These are phyloP conservation scores for Dactylella cylindrospora DNA, from an alignment of 2,329 filamentous ascomycete genomes.

Conservation along the genomic window DNA sequence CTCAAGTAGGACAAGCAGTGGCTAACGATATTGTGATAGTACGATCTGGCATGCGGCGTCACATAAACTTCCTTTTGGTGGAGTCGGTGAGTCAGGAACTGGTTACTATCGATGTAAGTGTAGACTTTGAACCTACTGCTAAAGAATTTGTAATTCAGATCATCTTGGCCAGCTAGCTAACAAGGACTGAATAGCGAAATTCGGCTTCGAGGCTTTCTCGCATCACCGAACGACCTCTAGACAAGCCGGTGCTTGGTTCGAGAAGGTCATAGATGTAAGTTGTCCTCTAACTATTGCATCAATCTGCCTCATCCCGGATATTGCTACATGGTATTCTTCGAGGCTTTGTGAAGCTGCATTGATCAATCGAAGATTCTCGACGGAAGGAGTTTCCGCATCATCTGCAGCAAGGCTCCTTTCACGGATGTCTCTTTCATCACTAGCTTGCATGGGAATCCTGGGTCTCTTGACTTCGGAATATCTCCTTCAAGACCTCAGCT, in stretches of 20 bases:
- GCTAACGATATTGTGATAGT: constrained; percentile 9
- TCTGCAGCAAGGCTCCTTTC: no score
- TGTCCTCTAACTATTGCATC: background rate
- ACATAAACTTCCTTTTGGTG: constrained; percentile 74
- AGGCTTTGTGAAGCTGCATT: no score
- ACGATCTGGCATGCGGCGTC: constrained; percentile 55
- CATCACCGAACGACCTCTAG: constrained; percentile 35
- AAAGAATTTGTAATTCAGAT: no score
- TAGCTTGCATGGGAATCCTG: no score
- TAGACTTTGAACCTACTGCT: constrained; percentile 51
- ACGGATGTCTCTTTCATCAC: no score
- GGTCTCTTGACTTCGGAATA: no score
- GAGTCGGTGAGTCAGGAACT: constrained; percentile 75
- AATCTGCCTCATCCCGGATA: no score
- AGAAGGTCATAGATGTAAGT: constrained; percentile 21
- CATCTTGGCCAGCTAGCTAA: no score
- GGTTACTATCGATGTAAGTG: constrained; percentile 75
- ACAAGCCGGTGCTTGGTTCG: constrained; percentile 38
- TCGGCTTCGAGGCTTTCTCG: constrained; percentile 40
- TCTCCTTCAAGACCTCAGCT: background rate
- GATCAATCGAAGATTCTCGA: no score
- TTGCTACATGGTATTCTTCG: no score
- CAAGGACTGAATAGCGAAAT: no score
- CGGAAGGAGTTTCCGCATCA: no score
- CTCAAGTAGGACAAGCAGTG: constrained; percentile 5